Percentiles rank a stretch among this genome's conserved stretches.
These are phyloP conservation scores for Telopea speciosissima DNA, from an alignment of 177 flowering plant genomes.

Conservation along the genomic window DNA sequence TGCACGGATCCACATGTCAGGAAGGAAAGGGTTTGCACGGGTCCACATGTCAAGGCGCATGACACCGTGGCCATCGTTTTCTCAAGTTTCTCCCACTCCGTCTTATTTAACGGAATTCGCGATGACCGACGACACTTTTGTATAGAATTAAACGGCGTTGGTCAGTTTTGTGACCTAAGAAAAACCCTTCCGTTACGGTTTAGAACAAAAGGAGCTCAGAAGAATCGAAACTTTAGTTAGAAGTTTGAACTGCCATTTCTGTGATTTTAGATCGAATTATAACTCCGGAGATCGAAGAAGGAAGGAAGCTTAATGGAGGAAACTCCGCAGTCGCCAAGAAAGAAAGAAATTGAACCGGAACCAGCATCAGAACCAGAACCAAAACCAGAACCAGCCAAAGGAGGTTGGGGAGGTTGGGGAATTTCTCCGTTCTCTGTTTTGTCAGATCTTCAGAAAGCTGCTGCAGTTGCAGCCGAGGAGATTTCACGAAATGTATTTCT, in stretches of 20 bases:
- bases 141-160: too few relatives aligned
- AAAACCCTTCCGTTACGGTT: too few relatives aligned
- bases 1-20: too few relatives aligned
- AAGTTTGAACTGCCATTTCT: not conserved
- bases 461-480: conserved; percentile 74
- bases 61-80: too few relatives aligned
- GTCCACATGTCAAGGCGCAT: too few relatives aligned
- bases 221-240: too few relatives aligned
- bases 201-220: too few relatives aligned
- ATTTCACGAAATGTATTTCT: conserved; percentile 81
- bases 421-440: conserved; percentile 65
- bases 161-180: too few relatives aligned
- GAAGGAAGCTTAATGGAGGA: not conserved
- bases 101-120: too few relatives aligned
- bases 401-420: conserved; percentile 97
- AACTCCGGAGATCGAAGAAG: not conserved
- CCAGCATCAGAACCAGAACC: not conserved
- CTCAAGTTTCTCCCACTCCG: too few relatives aligned
- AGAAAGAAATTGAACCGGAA: not conserved
- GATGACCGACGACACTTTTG: too few relatives aligned
- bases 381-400: conserved; percentile 3
- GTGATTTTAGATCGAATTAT: not conserved
- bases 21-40: too few relatives aligned
- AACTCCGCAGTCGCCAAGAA: not conserved
- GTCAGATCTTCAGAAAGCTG: conserved; percentile 92